These are phyloP conservation scores for Parietichytrium sp. DNA, from an alignment of 108 stramenopile genomes.

Conservation along the genomic window DNA sequence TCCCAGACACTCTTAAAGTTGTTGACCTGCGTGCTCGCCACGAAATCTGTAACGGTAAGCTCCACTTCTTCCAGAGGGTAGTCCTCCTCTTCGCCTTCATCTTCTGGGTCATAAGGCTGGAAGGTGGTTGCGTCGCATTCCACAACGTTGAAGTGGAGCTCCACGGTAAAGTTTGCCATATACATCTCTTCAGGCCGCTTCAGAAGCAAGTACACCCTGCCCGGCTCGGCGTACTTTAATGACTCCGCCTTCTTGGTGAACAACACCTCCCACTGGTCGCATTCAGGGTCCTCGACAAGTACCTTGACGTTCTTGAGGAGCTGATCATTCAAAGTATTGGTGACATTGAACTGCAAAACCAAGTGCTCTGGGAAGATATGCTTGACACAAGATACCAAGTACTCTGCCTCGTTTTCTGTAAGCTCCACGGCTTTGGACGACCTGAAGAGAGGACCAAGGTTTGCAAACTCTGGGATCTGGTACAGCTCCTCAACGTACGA, in stretches of 20 bases:
- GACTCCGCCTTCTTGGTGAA: constrained; percentile 63
- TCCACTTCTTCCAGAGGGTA: constrained; percentile 84
- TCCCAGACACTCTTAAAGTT: constrained; percentile 88
- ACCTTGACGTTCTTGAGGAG: constrained; percentile 77
- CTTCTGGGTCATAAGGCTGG: constrained; percentile 64
- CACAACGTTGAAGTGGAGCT: constrained; percentile 74
- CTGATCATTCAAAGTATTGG: constrained; percentile 90
- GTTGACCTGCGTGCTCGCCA: constrained; percentile 80
- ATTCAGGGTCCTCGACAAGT: constrained; percentile 65
- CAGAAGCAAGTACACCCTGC: constrained; percentile 72
- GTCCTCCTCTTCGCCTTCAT: constrained; percentile 81
- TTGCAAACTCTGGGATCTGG: constrained; percentile 79
- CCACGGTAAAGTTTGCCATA: constrained; percentile 60
- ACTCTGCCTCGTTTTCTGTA: constrained; percentile 84
- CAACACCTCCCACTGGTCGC: constrained; percentile 64
- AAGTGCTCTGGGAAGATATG: constrained; percentile 83
- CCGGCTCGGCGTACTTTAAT: constrained; percentile 70
- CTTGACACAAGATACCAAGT: constrained; percentile 79
- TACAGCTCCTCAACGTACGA: constrained; percentile 77
- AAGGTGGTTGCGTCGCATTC: constrained; percentile 76
- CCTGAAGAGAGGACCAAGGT: constrained; percentile 75
- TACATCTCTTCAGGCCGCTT: constrained; percentile 53
- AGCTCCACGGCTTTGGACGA: constrained; percentile 66
- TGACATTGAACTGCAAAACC: constrained; percentile 83
- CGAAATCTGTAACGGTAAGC: constrained; percentile 80